phyloP scores from a whole-genome alignment of 2,329 filamentous ascomycete species.

The Biscogniauxia marginata region DNA sequence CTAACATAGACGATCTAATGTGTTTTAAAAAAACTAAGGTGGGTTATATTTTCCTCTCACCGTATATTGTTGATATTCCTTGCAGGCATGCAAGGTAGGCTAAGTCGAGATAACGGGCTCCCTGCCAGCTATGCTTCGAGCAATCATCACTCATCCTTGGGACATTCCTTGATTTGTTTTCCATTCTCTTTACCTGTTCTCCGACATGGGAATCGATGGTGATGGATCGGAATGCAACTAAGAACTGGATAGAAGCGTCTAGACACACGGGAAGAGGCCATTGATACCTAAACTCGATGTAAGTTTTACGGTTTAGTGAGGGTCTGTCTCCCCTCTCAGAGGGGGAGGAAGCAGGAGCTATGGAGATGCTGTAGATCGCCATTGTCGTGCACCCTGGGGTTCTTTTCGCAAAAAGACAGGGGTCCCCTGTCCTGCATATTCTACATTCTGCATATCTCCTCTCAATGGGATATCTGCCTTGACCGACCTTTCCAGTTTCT shows the following conservation, averaged over 20 bases:
- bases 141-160: conserved; percentile 5
- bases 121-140: conserved; percentile 5
- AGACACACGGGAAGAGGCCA: not conserved
- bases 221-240: not conserved
- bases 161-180: not conserved
- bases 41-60: not conserved
- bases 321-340: not conserved
- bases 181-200: not conserved
- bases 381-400: not conserved
- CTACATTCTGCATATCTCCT: not conserved
- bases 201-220: not conserved
- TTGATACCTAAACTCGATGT: not conserved
- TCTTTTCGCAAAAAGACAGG: not conserved
- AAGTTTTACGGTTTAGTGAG: not conserved
- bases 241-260: not conserved
- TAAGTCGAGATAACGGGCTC: not conserved
- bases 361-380: not conserved
- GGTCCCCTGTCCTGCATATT: not conserved
- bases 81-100: not conserved
- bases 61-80: not conserved
- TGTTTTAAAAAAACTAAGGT: no score
- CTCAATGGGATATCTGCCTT: not conserved
- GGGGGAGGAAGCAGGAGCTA: not conserved
- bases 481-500: not conserved
- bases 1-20: no score